Conservation (phyloP, 495 filamentous ascomycete species). For the Penicillium maclennaniae region DNA sequence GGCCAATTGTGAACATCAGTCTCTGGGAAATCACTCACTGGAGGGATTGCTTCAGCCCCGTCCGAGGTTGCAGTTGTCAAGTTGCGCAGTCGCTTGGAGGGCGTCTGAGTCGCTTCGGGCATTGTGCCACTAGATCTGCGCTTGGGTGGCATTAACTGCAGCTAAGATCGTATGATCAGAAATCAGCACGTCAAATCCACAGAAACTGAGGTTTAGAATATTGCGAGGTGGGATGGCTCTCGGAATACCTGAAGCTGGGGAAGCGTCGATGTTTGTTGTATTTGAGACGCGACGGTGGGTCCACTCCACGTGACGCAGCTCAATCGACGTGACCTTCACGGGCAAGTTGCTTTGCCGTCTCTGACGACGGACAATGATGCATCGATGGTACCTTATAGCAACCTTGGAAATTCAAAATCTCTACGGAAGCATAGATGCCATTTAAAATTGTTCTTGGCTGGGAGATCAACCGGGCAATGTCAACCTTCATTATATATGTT, state of each 20-base stretch:
- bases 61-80: neutral
- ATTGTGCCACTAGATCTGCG: conserved; percentile 27
- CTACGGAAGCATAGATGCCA: neutral
- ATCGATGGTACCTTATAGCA: neutral
- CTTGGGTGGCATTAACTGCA: conserved; percentile 18
- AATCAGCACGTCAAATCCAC: neutral
- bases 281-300: conserved; percentile 17
- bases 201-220: neutral
- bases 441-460: too few species aligned
- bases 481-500: too few species aligned
- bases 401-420: neutral
- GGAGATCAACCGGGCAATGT: too few species aligned
- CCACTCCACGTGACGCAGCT: conserved; percentile 7
- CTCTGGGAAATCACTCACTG: conserved; percentile 15
- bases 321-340: neutral
- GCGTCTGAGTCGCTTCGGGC: conserved; percentile 11
- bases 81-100: conserved; percentile 25
- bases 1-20: conserved; percentile 7
- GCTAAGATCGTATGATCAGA: neutral
- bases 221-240: neutral
- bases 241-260: neutral
- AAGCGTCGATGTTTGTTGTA: conserved; percentile 3
- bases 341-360: neutral
- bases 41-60: conserved; percentile 1
- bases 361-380: neutral